Evolutionary conservation across 805 yeast genomes (phyloP).

Genomic region (Kuraishia cidri): DNA sequence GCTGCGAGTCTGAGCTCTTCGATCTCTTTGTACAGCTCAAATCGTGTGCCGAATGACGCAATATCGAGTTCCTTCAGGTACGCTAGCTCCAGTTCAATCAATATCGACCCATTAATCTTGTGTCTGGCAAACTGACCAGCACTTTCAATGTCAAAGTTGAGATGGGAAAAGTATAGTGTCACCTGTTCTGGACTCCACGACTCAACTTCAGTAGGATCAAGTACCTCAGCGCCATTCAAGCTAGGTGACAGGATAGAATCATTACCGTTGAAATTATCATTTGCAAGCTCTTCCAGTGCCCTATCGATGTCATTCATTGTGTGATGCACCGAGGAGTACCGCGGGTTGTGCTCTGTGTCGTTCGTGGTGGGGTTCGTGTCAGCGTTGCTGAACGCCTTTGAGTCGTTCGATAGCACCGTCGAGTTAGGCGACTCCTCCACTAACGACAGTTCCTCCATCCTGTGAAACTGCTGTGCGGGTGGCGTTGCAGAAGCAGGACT

Average conservation of each 20-base stretch:
- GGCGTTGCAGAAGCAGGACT: constrained; percentile 11
- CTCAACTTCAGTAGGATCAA: constrained; percentile 40
- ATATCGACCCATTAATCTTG: constrained; percentile 80
- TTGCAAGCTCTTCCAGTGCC: constrained; percentile 56
- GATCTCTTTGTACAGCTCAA: constrained; percentile 84
- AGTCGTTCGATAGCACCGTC: constrained; percentile 4
- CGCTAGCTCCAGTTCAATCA: constrained; percentile 77
- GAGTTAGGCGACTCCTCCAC: constrained; percentile 6
- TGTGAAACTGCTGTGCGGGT: constrained; percentile 1
- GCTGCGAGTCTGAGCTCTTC: constrained; percentile 44
- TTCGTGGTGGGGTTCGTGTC: constrained; percentile 3
- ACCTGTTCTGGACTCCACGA: constrained; percentile 88
- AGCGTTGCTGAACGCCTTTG: constrained; percentile 4
- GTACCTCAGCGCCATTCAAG: constrained; percentile 3
- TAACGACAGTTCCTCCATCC: constrained; percentile 1
- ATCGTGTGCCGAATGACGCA: constrained; percentile 88
- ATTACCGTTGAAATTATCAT: constrained; percentile 1
- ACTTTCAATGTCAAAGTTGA: constrained; percentile 68
- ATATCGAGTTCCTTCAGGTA: constrained; percentile 90
- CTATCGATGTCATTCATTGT: constrained; percentile 68
- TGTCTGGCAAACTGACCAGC: constrained; percentile 79
- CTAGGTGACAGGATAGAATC: neutral
- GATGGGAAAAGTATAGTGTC: constrained; percentile 57
- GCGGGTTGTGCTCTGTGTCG: constrained; percentile 5
- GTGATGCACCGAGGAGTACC: constrained; percentile 32